A percentile compares a stretch with the other conserved stretches of the same genome.
Evolutionary conservation across 768 basidiomycete genomes (phyloP).

Genomic region (Panaeolus cyanescens): DNA sequence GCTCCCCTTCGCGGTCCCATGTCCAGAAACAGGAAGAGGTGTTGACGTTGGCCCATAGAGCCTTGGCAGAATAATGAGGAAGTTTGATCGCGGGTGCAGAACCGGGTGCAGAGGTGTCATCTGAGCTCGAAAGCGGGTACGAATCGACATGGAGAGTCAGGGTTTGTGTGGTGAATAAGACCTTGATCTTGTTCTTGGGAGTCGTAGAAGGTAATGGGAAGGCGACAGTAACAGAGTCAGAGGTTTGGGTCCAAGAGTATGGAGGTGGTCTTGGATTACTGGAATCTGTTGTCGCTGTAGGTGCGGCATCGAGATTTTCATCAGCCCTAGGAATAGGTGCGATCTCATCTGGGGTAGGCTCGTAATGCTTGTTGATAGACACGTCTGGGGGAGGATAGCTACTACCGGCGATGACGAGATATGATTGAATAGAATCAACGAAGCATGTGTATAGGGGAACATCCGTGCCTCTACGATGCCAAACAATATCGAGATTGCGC

Average conservation of each 20-base stretch:
- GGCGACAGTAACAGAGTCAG: constrained; percentile 80
- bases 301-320: constrained; percentile 51
- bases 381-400: constrained; percentile 46
- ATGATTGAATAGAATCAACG: constrained; percentile 42
- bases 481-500: constrained; percentile 53
- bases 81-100: constrained; percentile 32
- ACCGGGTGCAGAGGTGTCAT: constrained; percentile 10
- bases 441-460: constrained; percentile 66
- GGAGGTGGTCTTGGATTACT: constrained; percentile 61
- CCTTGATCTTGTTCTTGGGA: constrained; percentile 61
- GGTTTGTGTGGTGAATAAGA: constrained; percentile 63
- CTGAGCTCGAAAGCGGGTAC: constrained; percentile 16
- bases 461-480: constrained; percentile 69
- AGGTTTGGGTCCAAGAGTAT: constrained; percentile 92
- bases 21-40: constrained; percentile 89
- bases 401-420: constrained; percentile 62
- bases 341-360: constrained; percentile 66
- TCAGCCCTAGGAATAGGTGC: constrained; percentile 66
- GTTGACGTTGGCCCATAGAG: constrained; percentile 81
- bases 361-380: constrained; percentile 38
- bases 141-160: constrained; percentile 64
- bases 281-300: constrained; percentile 7
- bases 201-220: constrained; percentile 81
- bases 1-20: constrained; percentile 79
- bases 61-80: constrained; percentile 62